Percentiles rank a stretch among this genome's conserved stretches.
These are phyloP conservation scores for Kazachstania bromeliacearum DNA, from an alignment of 805 yeast species.

Conservation along the genomic window DNA sequence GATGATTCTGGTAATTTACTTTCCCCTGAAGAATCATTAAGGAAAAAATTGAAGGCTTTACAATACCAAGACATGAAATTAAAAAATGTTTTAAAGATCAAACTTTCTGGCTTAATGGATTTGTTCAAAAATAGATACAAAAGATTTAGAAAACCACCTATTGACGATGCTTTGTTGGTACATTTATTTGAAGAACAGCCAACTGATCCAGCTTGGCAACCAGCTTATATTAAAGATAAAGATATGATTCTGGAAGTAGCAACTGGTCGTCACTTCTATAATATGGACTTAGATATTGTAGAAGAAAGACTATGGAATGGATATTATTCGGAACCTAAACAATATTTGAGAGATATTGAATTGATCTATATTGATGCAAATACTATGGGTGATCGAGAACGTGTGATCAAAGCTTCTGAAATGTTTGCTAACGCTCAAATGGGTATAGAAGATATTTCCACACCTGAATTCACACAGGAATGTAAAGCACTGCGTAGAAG, in stretches of 20 bases:
- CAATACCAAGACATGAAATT: conserved; percentile 66
- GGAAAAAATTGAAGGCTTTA: conserved; percentile 37
- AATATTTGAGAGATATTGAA: conserved; percentile 75
- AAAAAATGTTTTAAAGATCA: conserved; percentile 77
- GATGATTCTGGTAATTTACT: conserved; percentile 26
- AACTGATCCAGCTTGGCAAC: conserved; percentile 30
- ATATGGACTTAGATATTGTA: conserved; percentile 88
- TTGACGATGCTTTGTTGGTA: conserved; percentile 64
- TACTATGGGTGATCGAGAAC: conserved; percentile 71
- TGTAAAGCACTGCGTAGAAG: conserved; percentile 67
- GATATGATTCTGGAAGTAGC: conserved; percentile 74
- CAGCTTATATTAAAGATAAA: conserved; percentile 43
- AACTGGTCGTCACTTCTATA: conserved; percentile 64
- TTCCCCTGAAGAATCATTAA: conserved; percentile 28
- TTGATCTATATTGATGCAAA: conserved; percentile 73
- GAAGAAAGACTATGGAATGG: conserved; percentile 98
- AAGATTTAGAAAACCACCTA: conserved; percentile 80
- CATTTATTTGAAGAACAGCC: conserved; percentile 66
- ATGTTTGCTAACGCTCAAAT: conserved; percentile 96
- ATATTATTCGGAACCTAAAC: conserved; percentile 83
- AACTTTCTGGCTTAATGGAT: conserved; percentile 82
- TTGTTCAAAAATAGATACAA: conserved; percentile 78
- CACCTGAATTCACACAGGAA: conserved; percentile 60
- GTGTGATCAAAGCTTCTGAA: conserved; percentile 74
- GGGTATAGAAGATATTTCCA: conserved; percentile 80